Base-by-base conservation (phyloP, 495 filamentous ascomycete genomes). In the Neurospora sp. region DNA sequence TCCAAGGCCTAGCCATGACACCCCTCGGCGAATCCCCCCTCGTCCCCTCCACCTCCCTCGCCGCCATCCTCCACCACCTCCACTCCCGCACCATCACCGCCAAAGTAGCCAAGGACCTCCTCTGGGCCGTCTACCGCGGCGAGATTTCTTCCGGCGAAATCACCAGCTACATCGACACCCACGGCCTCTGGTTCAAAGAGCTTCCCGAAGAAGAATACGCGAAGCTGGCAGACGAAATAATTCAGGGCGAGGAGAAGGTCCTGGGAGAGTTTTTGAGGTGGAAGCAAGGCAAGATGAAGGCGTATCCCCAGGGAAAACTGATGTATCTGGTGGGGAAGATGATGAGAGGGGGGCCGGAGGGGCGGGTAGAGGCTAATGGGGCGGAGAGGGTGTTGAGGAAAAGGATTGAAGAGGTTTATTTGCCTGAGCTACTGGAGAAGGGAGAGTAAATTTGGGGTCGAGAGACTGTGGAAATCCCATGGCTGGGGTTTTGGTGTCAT, bases 301-400 rank as follows among this genome's bases (percentile, higher is more conserved):
- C 62, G 0, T 85, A 89, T 70, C 84, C 81, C 5, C 84, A 86
- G 69, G 91, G 92, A 4, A 97, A 97, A 82, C 81, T 96, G 39
- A 91, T 90, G 77, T 98, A 91, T 81, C 90, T 98, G 75, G 90
- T 99, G 6, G 96, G 96, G 20, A 91, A 92, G 82, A 96, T 98
- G 92, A 93, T 99, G 87, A 86, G 88, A 69, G 82, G 84, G 42
- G 91, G 93, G 9, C 88, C 89, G 39, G 90, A 93, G 76, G 92
- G 94, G 41, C 90, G 88, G 6, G 90, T 97, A 40, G 91, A 96
- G 81, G 90, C 95, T 7, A 85, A 82, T 70, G 88, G 86, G 74
- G 96, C 93, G 0, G 90, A 92, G 83, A 83, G 81, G 74, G 83
- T 90, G 23, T 81, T 97, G 77, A 86, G 85, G 77, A 82, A 83